Percentiles rank a stretch among this genome's conserved stretches.
These are phyloP conservation scores for Pulveroboletus sp. DNA, from an alignment of 768 basidiomycete genomes.

Conservation along the genomic window DNA sequence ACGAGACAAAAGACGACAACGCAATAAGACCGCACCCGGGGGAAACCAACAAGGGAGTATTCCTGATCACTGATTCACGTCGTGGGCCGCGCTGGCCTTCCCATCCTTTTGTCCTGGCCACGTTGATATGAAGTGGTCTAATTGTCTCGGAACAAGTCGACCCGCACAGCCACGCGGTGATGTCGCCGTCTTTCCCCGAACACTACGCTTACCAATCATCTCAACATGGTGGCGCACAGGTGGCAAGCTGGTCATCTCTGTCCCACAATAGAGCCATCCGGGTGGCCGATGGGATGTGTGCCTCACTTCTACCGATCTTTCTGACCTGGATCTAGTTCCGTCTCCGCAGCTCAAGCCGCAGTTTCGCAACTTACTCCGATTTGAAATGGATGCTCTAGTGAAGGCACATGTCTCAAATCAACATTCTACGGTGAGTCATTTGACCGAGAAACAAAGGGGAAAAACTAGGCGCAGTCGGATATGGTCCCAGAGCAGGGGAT, in stretches of 20 bases:
- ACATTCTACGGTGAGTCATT: slow-evolving; percentile 3
- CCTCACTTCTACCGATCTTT: background rate
- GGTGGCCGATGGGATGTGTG: background rate
- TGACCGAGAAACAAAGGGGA: slow-evolving; percentile 6
- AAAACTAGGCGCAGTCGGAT: background rate
- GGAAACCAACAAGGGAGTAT: background rate
- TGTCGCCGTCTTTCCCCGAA: background rate
- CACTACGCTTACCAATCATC: slow-evolving; percentile 22
- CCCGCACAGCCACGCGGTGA: slow-evolving; percentile 18
- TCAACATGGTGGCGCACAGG: no score
- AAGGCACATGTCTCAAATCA: background rate
- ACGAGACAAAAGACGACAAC: background rate
- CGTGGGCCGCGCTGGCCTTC: no score
- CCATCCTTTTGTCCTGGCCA: slow-evolving; percentile 17
- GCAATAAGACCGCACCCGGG: background rate
- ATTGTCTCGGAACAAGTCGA: slow-evolving; percentile 22
- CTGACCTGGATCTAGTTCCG: background rate
- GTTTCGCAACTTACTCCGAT: background rate
- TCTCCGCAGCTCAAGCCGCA: background rate
- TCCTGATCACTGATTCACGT: background rate
- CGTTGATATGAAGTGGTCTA: slow-evolving; percentile 3
- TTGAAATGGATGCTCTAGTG: background rate
- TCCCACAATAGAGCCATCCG: background rate
- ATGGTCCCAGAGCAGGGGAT: no score
- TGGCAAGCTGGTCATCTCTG: no score